These are phyloP conservation scores for Hypoxylon intermedium DNA, from an alignment of 495 filamentous ascomycete genomes.

Conservation along the genomic window DNA sequence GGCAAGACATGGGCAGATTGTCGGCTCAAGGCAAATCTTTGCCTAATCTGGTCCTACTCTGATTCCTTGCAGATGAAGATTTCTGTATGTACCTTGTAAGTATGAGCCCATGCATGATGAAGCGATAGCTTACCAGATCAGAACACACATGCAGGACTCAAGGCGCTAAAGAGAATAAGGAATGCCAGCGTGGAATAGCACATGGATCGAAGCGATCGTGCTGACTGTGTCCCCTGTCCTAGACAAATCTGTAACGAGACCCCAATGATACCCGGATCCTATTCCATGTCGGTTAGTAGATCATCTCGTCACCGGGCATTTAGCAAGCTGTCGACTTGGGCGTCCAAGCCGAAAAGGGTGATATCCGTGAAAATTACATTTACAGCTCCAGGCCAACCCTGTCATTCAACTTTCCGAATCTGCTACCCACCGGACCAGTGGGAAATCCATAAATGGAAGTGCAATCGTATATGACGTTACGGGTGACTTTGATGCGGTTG, in stretches of 20 bases:
- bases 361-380: slow-evolving; percentile 11
- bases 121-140: slow-evolving; percentile 14
- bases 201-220: background rate
- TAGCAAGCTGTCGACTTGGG: slow-evolving; percentile 5
- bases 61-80: slow-evolving; percentile 30
- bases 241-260: slow-evolving; percentile 18
- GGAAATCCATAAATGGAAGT: too few relatives aligned
- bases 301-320: background rate
- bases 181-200: background rate
- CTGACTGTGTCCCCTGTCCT: slow-evolving; percentile 10
- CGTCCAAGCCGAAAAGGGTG: slow-evolving; percentile 18
- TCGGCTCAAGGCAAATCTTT: slow-evolving; percentile 28
- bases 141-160: slow-evolving; percentile 10
- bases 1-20: slow-evolving; percentile 6
- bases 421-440: background rate
- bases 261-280: slow-evolving; percentile 7
- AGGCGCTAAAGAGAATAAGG: slow-evolving; percentile 1
- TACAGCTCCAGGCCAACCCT: slow-evolving; percentile 3
- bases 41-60: slow-evolving; percentile 10
- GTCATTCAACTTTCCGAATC: slow-evolving; percentile 18
- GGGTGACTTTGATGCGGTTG: too few relatives aligned
- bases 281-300: slow-evolving; percentile 22
- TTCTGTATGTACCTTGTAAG: too few relatives aligned
- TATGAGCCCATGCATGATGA: slow-evolving; percentile 20
- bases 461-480: too few relatives aligned